Evolutionary conservation across 2,329 filamentous ascomycete species (phyloP).

Genomic region (Endoconidiophora polonica): DNA sequence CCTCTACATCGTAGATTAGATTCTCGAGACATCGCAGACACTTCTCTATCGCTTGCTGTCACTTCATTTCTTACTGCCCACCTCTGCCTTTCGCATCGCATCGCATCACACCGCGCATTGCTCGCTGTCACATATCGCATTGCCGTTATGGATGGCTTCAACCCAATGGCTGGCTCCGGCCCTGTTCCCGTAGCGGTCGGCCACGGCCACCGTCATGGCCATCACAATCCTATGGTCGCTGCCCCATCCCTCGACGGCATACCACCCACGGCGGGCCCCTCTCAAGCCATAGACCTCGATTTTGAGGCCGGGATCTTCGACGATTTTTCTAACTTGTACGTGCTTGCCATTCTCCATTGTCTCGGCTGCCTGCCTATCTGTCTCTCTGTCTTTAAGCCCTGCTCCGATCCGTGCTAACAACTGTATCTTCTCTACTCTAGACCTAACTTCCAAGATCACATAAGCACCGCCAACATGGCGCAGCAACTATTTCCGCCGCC

Average conservation of each 20-base stretch:
- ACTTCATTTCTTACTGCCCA: neutral
- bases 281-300: neutral
- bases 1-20: no score
- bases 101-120: no score
- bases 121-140: neutral
- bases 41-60: no score
- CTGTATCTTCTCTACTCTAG: neutral
- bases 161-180: constrained; percentile 2
- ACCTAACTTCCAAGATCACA: neutral
- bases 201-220: neutral
- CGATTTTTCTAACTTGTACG: constrained; percentile 4
- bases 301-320: constrained; percentile 7
- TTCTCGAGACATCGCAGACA: neutral
- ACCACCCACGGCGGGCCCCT: neutral
- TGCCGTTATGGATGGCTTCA: constrained; percentile 9
- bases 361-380: neutral
- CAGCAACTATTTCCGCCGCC: neutral
- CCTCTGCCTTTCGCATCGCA: no score
- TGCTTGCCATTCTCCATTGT: neutral
- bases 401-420: no score
- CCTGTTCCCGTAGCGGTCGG: constrained; percentile 1
- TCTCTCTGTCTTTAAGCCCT: no score
- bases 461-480: neutral
- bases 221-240: neutral
- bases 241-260: neutral